These are phyloP conservation scores for Prillingera fragicola DNA, from an alignment of 1,284 basidiomycete species.

Conservation along the genomic window DNA sequence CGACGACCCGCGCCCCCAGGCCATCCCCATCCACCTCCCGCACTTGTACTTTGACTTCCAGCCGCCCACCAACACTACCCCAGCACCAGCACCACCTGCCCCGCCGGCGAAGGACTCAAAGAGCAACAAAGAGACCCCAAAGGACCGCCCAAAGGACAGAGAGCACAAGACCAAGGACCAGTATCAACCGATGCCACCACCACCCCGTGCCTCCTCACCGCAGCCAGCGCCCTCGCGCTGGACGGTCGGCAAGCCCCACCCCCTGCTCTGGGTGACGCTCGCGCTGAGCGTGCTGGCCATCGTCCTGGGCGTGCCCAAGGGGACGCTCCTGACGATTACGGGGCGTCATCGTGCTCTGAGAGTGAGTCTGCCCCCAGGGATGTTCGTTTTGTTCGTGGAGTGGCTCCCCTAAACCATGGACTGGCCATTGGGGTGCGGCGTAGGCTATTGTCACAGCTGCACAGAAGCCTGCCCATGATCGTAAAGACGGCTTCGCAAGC, in stretches of 20 bases:
- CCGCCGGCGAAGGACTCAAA: background rate
- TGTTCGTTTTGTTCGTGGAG: too few relatives aligned
- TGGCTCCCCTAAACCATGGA: too few relatives aligned
- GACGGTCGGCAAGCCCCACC: slow-evolving; percentile 27
- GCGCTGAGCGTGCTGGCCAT: slow-evolving; percentile 30
- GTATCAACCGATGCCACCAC: background rate
- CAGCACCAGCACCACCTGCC: slow-evolving; percentile 6
- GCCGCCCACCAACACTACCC: slow-evolving; percentile 11
- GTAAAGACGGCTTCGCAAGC: too few relatives aligned
- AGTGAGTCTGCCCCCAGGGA: too few relatives aligned
- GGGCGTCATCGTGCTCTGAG: slow-evolving; percentile 39
- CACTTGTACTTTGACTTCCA: slow-evolving; percentile 29
- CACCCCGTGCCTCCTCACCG: background rate
- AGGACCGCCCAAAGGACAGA: background rate
- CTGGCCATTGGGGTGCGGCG: too few relatives aligned
- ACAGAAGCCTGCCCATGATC: too few relatives aligned
- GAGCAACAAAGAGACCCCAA: too few relatives aligned
- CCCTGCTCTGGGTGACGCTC: slow-evolving; percentile 40
- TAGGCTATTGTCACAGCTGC: too few relatives aligned
- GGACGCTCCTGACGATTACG: slow-evolving; percentile 37
- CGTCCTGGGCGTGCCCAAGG: slow-evolving; percentile 41
- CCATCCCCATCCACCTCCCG: slow-evolving; percentile 30
- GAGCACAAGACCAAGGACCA: background rate
- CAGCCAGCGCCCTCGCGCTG: background rate
- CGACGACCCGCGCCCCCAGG: slow-evolving; percentile 1